Conservation (phyloP, 2,329 filamentous ascomycete genomes). For the Pestalotiopsis sp. region DNA sequence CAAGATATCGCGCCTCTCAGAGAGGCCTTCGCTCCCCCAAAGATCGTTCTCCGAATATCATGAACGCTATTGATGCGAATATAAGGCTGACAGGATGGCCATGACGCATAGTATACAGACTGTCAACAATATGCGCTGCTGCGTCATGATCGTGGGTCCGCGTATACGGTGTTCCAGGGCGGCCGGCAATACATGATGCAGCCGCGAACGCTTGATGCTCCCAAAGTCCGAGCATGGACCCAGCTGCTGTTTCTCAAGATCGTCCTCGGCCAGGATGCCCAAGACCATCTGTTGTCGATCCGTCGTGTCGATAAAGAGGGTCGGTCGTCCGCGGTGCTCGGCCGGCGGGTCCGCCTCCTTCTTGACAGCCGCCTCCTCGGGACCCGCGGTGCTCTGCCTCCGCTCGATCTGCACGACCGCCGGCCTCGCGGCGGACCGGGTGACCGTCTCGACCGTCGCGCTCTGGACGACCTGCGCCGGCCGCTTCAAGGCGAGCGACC, state of each 20-base stretch:
- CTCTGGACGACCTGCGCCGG: not conserved
- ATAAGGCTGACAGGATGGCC: conserved; percentile 18
- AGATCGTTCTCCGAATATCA: not conserved
- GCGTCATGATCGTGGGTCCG: conserved; percentile 22
- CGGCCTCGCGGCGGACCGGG: not conserved
- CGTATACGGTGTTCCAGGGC: conserved; percentile 9
- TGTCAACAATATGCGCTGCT: conserved; percentile 28
- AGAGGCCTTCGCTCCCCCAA: not conserved
- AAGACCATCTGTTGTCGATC: not conserved
- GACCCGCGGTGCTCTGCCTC: not conserved
- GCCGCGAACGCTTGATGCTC: not conserved
- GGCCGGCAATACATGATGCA: not conserved
- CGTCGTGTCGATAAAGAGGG: not conserved
- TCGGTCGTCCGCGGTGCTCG: not conserved
- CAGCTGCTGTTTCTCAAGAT: conserved; percentile 22
- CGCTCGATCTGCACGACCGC: not conserved
- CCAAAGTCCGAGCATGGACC: conserved; percentile 5
- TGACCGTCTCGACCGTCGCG: not conserved
- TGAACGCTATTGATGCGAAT: conserved; percentile 5
- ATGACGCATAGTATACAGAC: conserved; percentile 31
- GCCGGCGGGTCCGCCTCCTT: not conserved
- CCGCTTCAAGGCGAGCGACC: not conserved
- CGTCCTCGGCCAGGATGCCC: conserved; percentile 6
- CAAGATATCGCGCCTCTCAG: conserved; percentile 11
- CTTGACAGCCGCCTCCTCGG: not conserved